Conservation (phyloP, 148 eudicot species). For the Rhododendron molle region DNA sequence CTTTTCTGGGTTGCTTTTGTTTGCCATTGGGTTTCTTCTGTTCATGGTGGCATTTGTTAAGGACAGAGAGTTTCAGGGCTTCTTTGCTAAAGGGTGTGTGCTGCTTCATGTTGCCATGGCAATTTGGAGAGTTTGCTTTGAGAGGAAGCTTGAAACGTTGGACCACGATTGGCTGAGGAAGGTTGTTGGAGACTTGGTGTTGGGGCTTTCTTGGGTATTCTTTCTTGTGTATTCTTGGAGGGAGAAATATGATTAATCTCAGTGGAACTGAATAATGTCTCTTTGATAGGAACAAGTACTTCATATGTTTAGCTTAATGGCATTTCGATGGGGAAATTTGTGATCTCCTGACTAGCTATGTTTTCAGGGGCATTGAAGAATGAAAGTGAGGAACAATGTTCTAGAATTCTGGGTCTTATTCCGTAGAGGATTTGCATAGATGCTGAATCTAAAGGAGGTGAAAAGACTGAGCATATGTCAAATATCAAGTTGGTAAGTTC, state of each 20-base stretch:
- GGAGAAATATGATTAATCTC: constrained; percentile 72
- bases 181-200: constrained; percentile 62
- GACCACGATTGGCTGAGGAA: constrained; percentile 64
- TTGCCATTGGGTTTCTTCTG: constrained; percentile 69
- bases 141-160: constrained; percentile 64
- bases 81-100: constrained; percentile 84
- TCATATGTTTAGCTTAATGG: background rate
- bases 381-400: background rate
- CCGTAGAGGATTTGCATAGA: background rate
- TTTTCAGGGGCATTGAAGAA: background rate
- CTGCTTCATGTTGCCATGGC: constrained; percentile 81
- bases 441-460: background rate
- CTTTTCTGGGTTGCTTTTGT: constrained; percentile 80
- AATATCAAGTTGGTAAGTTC: background rate
- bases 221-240: constrained; percentile 84
- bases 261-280: background rate
- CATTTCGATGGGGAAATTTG: background rate
- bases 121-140: constrained; percentile 81
- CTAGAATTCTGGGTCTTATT: background rate
- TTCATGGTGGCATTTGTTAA: constrained; percentile 90
- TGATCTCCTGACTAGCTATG: background rate
- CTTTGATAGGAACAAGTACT: background rate
- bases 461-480: background rate
- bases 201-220: constrained; percentile 86
- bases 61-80: constrained; percentile 65